These are phyloP conservation scores for Neurospora sp. DNA, from an alignment of 495 filamentous ascomycete species.

Conservation along the genomic window DNA sequence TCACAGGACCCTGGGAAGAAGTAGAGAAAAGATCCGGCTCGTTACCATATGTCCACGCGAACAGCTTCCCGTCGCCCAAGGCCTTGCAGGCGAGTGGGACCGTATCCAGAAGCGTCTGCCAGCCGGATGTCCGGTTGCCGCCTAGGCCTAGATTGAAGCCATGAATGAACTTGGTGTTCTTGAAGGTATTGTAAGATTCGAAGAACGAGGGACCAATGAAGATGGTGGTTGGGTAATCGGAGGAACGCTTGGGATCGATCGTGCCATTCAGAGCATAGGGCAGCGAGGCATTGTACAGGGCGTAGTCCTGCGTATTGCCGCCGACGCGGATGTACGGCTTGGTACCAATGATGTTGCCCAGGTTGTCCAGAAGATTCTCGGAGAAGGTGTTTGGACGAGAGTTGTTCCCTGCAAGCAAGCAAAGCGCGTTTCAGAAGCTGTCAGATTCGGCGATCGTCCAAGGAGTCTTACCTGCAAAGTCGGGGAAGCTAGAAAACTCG, in stretches of 20 bases:
- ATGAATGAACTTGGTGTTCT: constrained; percentile 46
- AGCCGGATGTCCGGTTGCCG: constrained; percentile 41
- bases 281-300: constrained; percentile 47
- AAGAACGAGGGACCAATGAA: constrained; percentile 55
- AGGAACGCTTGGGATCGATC: constrained; percentile 35
- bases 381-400: constrained; percentile 47
- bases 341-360: constrained; percentile 35
- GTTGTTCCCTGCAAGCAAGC: constrained; percentile 28
- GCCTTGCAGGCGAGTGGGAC: constrained; percentile 52
- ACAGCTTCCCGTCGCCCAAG: constrained; percentile 37
- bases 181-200: constrained; percentile 54
- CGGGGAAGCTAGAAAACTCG: constrained; percentile 52
- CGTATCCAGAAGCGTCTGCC: constrained; percentile 43
- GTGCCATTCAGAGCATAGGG: constrained; percentile 45
- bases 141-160: constrained; percentile 54
- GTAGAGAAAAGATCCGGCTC: constrained; percentile 56
- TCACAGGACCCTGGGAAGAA: constrained; percentile 40
- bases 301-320: constrained; percentile 54
- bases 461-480: constrained; percentile 46
- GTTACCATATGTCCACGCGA: constrained; percentile 56
- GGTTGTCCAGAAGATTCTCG: constrained; percentile 44
- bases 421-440: not conserved
- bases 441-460: not conserved
- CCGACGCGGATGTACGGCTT: constrained; percentile 52
- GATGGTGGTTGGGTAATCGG: constrained; percentile 52